Conservation (phyloP, 768 basidiomycete genomes). For the Pleurotus eryngii region DNA sequence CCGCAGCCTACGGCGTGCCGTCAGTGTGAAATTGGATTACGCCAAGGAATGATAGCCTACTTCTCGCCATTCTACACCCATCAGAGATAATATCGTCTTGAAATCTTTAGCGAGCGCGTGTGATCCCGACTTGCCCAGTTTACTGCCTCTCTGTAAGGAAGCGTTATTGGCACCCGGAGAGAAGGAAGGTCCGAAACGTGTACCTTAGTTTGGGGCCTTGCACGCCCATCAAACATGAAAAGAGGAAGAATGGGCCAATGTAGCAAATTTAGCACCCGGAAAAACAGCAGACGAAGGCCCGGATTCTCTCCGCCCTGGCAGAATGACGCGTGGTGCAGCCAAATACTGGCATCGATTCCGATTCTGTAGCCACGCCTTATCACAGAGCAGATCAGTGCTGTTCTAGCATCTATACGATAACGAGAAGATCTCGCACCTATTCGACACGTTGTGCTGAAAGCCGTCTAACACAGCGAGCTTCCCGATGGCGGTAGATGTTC, state of each 20-base stretch:
- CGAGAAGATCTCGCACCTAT: neutral
- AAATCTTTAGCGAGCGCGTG: slow-evolving; percentile 38
- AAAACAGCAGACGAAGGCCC: slow-evolving; percentile 8
- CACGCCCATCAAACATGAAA: slow-evolving; percentile 73
- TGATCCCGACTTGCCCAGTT: slow-evolving; percentile 44
- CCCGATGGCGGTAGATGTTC: neutral
- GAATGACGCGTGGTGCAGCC: slow-evolving; percentile 1
- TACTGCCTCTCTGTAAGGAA: slow-evolving; percentile 21
- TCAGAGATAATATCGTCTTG: slow-evolving; percentile 53
- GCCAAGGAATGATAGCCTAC: slow-evolving; percentile 34
- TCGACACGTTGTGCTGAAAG: neutral
- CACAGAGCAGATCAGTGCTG: too few relatives aligned
- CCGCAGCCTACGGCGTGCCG: slow-evolving; percentile 61
- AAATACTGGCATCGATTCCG: slow-evolving; percentile 6
- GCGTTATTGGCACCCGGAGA: slow-evolving; percentile 13
- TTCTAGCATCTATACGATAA: neutral
- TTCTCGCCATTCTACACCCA: slow-evolving; percentile 50
- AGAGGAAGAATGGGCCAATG: slow-evolving; percentile 51
- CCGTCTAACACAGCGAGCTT: slow-evolving; percentile 1
- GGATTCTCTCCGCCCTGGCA: slow-evolving; percentile 11
- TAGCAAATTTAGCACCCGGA: neutral
- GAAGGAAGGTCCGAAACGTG: slow-evolving; percentile 18
- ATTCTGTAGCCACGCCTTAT: neutral
- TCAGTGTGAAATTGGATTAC: slow-evolving; percentile 31
- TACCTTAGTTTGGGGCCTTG: slow-evolving; percentile 63